Evolutionary conservation across 106 monocot genomes (phyloP).

Genomic region (Apostasia ramifera): DNA sequence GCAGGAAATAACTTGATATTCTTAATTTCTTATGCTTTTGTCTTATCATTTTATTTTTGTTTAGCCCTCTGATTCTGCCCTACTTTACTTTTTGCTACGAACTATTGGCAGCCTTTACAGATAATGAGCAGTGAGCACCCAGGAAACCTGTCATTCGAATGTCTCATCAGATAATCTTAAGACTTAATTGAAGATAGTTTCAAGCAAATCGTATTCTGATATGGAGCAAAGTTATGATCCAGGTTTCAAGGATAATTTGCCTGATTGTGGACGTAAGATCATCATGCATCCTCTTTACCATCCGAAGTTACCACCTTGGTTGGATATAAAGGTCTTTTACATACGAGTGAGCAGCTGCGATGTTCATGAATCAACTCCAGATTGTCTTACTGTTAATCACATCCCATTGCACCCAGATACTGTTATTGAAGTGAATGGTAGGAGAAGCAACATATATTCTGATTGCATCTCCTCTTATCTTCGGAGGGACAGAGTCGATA

Average conservation of each 20-base stretch:
- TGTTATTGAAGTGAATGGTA: constrained; percentile 58
- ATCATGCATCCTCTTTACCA: constrained; percentile 60
- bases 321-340: constrained; percentile 20
- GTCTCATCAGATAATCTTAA: no score
- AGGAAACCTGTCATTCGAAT: no score
- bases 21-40: no score
- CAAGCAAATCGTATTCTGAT: background rate
- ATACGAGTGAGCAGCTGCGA: background rate
- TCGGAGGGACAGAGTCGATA: constrained; percentile 60
- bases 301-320: constrained; percentile 24
- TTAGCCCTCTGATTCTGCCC: no score
- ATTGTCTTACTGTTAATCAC: constrained; percentile 7
- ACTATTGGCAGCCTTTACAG: no score
- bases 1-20: no score
- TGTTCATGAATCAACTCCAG: background rate
- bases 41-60: no score
- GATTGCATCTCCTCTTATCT: constrained; percentile 48
- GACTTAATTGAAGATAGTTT: background rate
- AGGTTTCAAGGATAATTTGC: constrained; percentile 11
- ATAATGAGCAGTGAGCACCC: no score
- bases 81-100: no score
- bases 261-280: constrained; percentile 37
- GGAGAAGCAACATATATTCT: constrained; percentile 37
- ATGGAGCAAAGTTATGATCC: constrained; percentile 16
- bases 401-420: constrained; percentile 2